Evolutionary conservation across 306 rosid genomes (phyloP).

Genomic region (Trifolium fragiferum): DNA sequence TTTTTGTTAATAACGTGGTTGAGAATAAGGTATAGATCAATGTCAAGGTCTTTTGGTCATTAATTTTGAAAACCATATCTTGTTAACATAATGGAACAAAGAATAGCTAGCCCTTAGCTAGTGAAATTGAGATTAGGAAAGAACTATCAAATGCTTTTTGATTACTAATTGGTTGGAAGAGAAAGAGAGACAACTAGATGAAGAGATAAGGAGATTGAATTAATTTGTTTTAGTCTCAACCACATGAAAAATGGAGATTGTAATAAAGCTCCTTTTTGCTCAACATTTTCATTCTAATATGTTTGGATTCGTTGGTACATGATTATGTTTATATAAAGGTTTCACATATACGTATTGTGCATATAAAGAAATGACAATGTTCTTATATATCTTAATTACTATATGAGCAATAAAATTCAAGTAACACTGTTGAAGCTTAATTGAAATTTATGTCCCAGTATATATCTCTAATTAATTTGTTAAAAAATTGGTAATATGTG

Average conservation of each 20-base stretch:
- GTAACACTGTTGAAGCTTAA: not conserved
- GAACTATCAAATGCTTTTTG: slow-evolving; percentile 8
- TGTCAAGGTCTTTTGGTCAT: slow-evolving; percentile 40
- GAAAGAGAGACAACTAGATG: slow-evolving; percentile 32
- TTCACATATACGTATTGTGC: not conserved
- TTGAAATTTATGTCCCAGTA: not conserved
- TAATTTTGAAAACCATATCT: not conserved
- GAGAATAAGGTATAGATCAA: not conserved
- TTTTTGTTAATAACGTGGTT: slow-evolving; percentile 1
- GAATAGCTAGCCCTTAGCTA: slow-evolving; percentile 19
- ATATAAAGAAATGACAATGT: not conserved
- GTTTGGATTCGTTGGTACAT: slow-evolving; percentile 30
- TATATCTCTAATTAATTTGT: not conserved
- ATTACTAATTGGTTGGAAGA: slow-evolving; percentile 39
- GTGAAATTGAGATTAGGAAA: slow-evolving; percentile 32
- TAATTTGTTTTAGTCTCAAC: slow-evolving; percentile 12
- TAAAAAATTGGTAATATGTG: too few relatives aligned
- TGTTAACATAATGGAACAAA: slow-evolving; percentile 14
- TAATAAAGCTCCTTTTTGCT: not conserved
- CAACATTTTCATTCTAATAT: slow-evolving; percentile 32
- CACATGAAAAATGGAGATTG: slow-evolving; percentile 6
- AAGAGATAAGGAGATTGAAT: slow-evolving; percentile 49
- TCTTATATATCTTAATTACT: not conserved
- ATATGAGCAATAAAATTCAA: not conserved
- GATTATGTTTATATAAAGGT: not conserved